Evolutionary conservation across 164 flowering plant genomes (phyloP), one percentile per base, ranked within the genome.

Genomic region (Sextonia rubra): DNA sequence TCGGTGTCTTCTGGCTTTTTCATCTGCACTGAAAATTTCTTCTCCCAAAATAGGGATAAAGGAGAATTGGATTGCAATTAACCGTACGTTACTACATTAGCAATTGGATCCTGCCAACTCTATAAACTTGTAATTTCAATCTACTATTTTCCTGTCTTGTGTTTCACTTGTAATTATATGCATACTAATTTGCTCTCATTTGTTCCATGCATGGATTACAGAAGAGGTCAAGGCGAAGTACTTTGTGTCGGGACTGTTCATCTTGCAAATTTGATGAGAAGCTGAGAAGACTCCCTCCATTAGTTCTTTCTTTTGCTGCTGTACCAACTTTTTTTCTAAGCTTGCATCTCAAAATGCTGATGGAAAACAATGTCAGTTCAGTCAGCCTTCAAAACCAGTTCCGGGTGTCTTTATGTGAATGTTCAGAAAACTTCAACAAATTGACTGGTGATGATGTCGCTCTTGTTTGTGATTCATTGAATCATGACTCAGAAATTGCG

Each of bases 341-440:
- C 70, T 78, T 88, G 81, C 99, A 92, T 82, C 89, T 94, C 47
- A 89, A 88, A 82, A 75, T 85, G 81, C 82, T 91, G 60, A 86
- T 90, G 90, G 88, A 88, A 58, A 84, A 75, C 58, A 80, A 81
- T 69, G 77, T 81, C 67, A 78, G 86, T 37, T 71, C 78, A 47
- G 64, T 76, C 22, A 81, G 79, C 79, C 80, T 86, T 23, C 71
- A 69, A 60, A 83, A 80, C 47, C 76, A 60, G 58, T 74, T 74
- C 69, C 74, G 85, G 24, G 14, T 75, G 23, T 52, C 76, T 65
- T 72, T 74, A 63, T 65, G 25, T 20, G 84, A 82, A 66, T 60
- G 49, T 71, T 29, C 69, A 5, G 80, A 80, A 71, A 71, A 62
- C 60, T 77, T 65, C 64, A 52, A 66, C 58, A 70, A 62, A 65